phyloP scores from a whole-genome alignment of 2,329 filamentous ascomycete species.

The Dactylellina haptotyla region DNA sequence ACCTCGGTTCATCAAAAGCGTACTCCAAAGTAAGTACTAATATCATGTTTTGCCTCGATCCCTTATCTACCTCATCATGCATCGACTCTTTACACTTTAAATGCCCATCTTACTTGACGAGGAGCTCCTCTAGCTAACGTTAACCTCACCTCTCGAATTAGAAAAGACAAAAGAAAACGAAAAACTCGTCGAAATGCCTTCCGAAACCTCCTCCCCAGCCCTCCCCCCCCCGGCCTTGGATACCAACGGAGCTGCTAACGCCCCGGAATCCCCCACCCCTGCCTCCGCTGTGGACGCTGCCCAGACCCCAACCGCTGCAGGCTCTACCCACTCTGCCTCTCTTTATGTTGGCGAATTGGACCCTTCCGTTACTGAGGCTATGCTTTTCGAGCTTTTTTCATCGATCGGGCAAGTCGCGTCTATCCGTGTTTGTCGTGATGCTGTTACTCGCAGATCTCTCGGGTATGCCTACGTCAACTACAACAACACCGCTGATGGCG shows the following conservation, averaged over 20 bases:
- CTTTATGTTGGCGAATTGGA: slow-evolving; percentile 99
- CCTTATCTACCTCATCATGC: too few species aligned
- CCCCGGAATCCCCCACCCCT: slow-evolving; percentile 68
- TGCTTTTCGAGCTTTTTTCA: slow-evolving; percentile 99
- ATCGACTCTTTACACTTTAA: too few species aligned
- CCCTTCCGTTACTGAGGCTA: slow-evolving; percentile 96
- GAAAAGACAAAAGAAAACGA: not conserved
- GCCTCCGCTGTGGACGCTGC: slow-evolving; percentile 68
- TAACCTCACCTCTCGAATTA: not conserved
- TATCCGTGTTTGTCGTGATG: slow-evolving; percentile 99
- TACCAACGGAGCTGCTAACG: slow-evolving; percentile 73
- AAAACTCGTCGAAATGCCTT: slow-evolving; percentile 68
- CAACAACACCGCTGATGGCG: slow-evolving; percentile 94
- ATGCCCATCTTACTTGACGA: too few species aligned
- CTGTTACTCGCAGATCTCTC: slow-evolving; percentile 96
- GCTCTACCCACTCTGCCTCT: slow-evolving; percentile 85
- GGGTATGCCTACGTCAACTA: slow-evolving; percentile 99
- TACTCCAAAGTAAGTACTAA: too few species aligned
- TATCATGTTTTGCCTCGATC: too few species aligned
- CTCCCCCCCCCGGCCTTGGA: slow-evolving; percentile 76
- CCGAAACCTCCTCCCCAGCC: slow-evolving; percentile 70
- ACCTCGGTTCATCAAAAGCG: too few species aligned
- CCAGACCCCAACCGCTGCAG: slow-evolving; percentile 72
- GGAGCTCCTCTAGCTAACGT: not conserved
- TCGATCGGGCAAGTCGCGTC: slow-evolving; percentile 98